Conservation (phyloP, 1,284 basidiomycete species). For the Entoloma clypeatum region DNA sequence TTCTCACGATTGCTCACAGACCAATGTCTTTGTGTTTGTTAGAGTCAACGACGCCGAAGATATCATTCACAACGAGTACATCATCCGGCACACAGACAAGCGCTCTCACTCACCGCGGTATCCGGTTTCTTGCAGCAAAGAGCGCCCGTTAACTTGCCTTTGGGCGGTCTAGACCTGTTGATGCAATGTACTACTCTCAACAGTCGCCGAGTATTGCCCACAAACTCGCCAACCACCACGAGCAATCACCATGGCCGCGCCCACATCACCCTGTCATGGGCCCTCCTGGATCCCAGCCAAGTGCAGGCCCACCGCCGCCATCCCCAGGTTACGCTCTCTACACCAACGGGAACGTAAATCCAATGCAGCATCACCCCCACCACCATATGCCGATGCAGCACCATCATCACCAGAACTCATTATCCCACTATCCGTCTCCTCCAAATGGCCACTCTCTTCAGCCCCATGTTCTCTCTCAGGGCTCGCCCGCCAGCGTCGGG, state of each 20-base stretch:
- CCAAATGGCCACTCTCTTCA: constrained; percentile 57
- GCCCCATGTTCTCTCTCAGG: constrained; percentile 53
- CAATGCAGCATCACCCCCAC: constrained; percentile 62
- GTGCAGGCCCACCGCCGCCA: constrained; percentile 55
- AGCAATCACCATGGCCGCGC: constrained; percentile 66
- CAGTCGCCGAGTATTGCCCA: constrained; percentile 74
- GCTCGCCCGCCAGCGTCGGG: constrained; percentile 57
- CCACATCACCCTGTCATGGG: constrained; percentile 59
- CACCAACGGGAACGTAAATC: constrained; percentile 56
- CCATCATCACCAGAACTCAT: constrained; percentile 73
- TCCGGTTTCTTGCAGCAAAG: background rate
- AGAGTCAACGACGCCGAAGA: constrained; percentile 15
- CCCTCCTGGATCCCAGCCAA: constrained; percentile 49
- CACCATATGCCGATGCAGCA: constrained; percentile 58
- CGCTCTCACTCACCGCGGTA: background rate
- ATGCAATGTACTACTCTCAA: constrained; percentile 74
- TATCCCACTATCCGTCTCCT: constrained; percentile 71
- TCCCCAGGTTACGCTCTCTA: constrained; percentile 71
- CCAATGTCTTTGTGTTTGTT: constrained; percentile 20
- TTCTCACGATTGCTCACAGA: constrained; percentile 17
- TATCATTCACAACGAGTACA: constrained; percentile 16
- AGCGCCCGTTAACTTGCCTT: constrained; percentile 3
- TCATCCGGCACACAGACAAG: constrained; percentile 15
- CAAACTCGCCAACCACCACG: constrained; percentile 66
- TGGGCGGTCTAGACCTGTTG: constrained; percentile 23